Base-by-base conservation (phyloP, 2,329 filamentous ascomycete species). In the Penicillium thymicola region DNA sequence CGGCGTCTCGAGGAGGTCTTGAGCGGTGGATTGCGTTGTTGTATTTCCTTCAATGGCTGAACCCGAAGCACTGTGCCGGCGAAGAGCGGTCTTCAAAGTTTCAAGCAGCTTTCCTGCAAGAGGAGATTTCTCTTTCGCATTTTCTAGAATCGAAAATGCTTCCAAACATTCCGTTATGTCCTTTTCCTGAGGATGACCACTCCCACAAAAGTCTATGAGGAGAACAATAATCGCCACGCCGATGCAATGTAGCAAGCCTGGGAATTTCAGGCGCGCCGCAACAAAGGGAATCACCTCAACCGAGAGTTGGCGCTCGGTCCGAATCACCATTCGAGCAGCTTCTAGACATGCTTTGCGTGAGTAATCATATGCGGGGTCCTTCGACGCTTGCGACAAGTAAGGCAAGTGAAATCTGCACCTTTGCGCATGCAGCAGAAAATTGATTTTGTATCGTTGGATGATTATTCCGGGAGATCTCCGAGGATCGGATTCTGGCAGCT, bases 391-490 rank as follows among this genome's bases (percentile, higher is more conserved):
- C 4, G 66, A 65, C 2, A 76, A 60, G 42, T 72, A 76, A 5
- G 74, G 72, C 5, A 76, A 61, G 55, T 77, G 75, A 8, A 77
- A 59, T 44, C 71, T 71, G 51, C 70, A 75, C 30, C 72, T 66
- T 41, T 73, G 70, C 3, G 72, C 66, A 40, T 76, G 64, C 2
- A 73, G 46, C 3, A 75, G 60, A 11, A 69, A 73, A 46, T 73
- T 68, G 14, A 73, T 58, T 37, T 73, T 67, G 36, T 74, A 72
- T 38, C 71, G 64, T 51, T 76, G 74, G 3, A 69, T 57, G 36
- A 65, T 54, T 16, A 72, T 63, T 10, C 64, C 61, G 5, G 60
- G 34, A 23, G 55, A 55, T 40, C 23, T 54, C 11, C 41, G 52
- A 36, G 40, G 57, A 50, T 60, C 57, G 38, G 47, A 54, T 28